Evolutionary conservation across 768 basidiomycete species (phyloP).

Genomic region (Russula lepida): DNA sequence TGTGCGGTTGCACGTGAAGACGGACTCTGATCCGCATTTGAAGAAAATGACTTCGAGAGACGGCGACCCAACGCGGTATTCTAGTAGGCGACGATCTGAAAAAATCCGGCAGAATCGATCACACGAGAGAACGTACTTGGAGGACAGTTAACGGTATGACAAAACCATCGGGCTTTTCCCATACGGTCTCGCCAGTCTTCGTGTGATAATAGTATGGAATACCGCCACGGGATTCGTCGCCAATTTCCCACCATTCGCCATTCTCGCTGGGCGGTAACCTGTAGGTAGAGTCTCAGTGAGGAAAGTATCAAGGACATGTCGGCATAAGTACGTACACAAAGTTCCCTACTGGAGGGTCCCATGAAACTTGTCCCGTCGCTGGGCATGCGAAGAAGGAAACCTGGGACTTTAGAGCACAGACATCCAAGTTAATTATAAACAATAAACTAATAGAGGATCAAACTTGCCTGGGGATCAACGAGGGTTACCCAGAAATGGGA

Average conservation of each 20-base stretch:
- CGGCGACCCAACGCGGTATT: conserved; percentile 67
- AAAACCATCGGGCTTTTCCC: conserved; percentile 85
- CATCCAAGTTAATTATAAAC: conserved; percentile 19
- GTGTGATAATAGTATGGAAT: conserved; percentile 94
- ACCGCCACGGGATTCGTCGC: conserved; percentile 74
- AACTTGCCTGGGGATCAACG: conserved; percentile 76
- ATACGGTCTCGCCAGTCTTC: conserved; percentile 82
- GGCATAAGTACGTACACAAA: conserved; percentile 57
- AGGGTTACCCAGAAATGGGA: conserved; percentile 93
- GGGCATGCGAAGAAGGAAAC: conserved; percentile 87
- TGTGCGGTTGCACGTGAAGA: not conserved
- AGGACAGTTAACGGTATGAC: conserved; percentile 87
- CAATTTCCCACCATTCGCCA: conserved; percentile 96
- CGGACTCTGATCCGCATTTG: conserved; percentile 23
- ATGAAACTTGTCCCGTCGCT: conserved; percentile 83
- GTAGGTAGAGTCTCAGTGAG: conserved; percentile 8
- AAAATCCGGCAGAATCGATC: conserved; percentile 3
- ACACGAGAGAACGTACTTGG: conserved; percentile 43
- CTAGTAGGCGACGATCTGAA: conserved; percentile 29
- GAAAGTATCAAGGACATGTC: conserved; percentile 13
- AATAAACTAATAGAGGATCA: conserved; percentile 9
- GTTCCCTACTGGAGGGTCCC: conserved; percentile 85
- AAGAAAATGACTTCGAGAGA: conserved; percentile 36
- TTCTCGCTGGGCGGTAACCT: conserved; percentile 76
- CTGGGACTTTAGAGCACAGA: conserved; percentile 41